A percentile compares a stretch with the other conserved stretches of the same genome.
phyloP scores from a whole-genome alignment of 345 rosid species.

The Lagerstroemia speciosa region DNA sequence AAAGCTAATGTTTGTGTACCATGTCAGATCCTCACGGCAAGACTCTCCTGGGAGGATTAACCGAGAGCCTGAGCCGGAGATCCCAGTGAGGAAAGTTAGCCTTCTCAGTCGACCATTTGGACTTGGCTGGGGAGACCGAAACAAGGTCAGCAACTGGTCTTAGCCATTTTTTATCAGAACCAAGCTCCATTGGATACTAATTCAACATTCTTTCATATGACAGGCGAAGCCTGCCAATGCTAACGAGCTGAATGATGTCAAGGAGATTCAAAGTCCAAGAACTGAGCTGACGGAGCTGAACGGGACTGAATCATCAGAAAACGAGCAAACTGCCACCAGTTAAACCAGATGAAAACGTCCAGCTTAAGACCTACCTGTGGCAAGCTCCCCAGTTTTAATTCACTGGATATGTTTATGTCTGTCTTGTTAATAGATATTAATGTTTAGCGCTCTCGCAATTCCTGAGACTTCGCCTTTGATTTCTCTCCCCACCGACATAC shows the following conservation, averaged over 20 bases:
- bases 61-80: constrained; percentile 57
- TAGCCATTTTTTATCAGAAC: not conserved
- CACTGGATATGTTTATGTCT: not conserved
- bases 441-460: not conserved
- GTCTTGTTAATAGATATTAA: not conserved
- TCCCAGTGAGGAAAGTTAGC: constrained; percentile 66
- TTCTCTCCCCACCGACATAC: constrained; percentile 1
- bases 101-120: constrained; percentile 86
- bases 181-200: not conserved
- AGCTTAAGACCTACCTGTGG: not conserved
- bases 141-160: constrained; percentile 44
- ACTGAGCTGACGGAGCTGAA: constrained; percentile 25
- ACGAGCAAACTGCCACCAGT: constrained; percentile 19
- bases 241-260: constrained; percentile 35
- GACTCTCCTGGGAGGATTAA: constrained; percentile 32
- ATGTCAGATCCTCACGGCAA: constrained; percentile 46
- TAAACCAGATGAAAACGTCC: not conserved
- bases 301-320: constrained; percentile 23
- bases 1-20: constrained; percentile 7
- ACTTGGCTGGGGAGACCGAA: constrained; percentile 95
- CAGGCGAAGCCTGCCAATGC: constrained; percentile 37
- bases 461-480: not conserved
- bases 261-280: constrained; percentile 32
- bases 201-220: constrained; percentile 8
- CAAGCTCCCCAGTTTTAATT: not conserved